Conservation (phyloP, 768 basidiomycete species). For the Leccinum subtestaceum region DNA sequence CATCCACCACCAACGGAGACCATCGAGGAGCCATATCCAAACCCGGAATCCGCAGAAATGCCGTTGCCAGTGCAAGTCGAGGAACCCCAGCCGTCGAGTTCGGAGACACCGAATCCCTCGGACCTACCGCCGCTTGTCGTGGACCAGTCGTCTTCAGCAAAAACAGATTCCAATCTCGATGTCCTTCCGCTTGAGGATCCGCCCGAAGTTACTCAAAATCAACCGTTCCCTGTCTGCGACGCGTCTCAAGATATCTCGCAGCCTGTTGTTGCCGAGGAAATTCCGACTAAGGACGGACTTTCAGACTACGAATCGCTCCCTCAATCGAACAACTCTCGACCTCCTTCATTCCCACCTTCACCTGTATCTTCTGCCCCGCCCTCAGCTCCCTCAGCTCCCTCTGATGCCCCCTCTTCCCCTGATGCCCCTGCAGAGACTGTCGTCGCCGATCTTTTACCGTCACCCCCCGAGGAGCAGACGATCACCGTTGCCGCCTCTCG, state of each 20-base stretch:
- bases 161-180: neutral
- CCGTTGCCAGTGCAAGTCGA: constrained; percentile 6
- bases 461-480: neutral
- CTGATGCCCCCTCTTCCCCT: neutral
- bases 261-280: neutral
- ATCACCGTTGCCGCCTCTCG: constrained; percentile 1
- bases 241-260: constrained; percentile 4
- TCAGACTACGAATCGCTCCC: constrained; percentile 18
- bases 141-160: neutral
- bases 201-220: neutral
- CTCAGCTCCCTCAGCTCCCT: neutral
- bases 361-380: neutral
- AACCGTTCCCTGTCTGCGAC: neutral
- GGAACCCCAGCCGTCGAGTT: neutral
- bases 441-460: neutral
- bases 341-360: constrained; percentile 4
- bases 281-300: constrained; percentile 3
- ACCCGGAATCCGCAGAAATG: neutral
- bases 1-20: constrained; percentile 7
- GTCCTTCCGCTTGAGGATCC: constrained; percentile 1
- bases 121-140: neutral
- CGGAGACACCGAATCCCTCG: constrained; percentile 1
- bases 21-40: neutral
- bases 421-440: neutral
- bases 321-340: constrained; percentile 12